A percentile compares a stretch with the other conserved stretches of the same genome.
Conservation (phyloP, 2,329 filamentous ascomycete species). For the Fusarium graminum region DNA sequence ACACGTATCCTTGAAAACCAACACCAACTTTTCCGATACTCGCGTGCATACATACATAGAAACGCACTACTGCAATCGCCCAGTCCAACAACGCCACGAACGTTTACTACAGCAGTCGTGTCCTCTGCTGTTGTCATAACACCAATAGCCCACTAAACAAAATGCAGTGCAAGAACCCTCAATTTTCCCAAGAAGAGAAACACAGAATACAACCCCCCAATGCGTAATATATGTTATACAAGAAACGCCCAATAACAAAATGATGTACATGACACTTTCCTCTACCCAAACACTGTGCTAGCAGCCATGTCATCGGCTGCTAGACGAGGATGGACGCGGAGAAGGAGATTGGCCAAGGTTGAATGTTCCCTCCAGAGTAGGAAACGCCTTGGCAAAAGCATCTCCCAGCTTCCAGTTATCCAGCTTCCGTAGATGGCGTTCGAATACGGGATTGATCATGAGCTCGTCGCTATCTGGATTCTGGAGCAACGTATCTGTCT, state of each 20-base stretch:
- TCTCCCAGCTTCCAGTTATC: slow-evolving; percentile 86
- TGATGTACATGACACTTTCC: slow-evolving; percentile 10
- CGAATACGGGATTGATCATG: slow-evolving; percentile 88
- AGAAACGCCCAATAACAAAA: slow-evolving; percentile 1
- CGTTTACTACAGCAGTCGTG: neutral
- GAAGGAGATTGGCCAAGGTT: slow-evolving; percentile 45
- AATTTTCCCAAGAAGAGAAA: neutral
- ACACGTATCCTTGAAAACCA: neutral
- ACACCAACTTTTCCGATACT: neutral
- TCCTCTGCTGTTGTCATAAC: neutral
- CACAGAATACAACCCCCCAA: neutral
- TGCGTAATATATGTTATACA: neutral
- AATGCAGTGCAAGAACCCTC: neutral
- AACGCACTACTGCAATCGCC: neutral
- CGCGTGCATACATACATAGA: neutral
- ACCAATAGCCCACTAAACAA: neutral
- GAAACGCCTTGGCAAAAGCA: slow-evolving; percentile 75
- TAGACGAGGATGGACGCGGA: slow-evolving; percentile 31
- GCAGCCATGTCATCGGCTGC: slow-evolving; percentile 27
- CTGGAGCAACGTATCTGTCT: slow-evolving; percentile 75
- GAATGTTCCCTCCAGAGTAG: slow-evolving; percentile 56
- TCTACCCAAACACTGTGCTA: no score
- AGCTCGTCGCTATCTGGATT: slow-evolving; percentile 72
- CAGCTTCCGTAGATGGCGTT: slow-evolving; percentile 79
- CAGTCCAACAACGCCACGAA: neutral